Evolutionary conservation across 208 protist genomes (phyloP), one percentile per base, ranked within the genome.

Genomic region (Acanthamoeba divionensis): DNA sequence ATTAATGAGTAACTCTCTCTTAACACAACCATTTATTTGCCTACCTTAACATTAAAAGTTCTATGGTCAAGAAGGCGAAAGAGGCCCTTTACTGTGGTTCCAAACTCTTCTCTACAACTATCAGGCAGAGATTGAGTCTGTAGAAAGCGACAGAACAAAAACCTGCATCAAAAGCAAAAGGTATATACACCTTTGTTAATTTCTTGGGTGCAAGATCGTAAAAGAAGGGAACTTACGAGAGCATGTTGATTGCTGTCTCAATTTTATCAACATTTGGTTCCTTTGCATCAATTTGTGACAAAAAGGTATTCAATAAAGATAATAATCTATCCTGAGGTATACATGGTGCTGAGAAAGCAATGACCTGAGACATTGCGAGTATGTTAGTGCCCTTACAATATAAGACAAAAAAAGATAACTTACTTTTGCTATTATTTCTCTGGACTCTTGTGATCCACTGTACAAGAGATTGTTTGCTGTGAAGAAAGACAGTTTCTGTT

Each of bases 181-280:
- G 36, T 1, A 41, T 6, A 41, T 41, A 41, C 36, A n/a, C n/a
- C n/a, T 31, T n/a, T 38, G n/a, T 52, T 18, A 13, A 8, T 8
- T 38, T 5, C 18, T 21, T 12, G 13, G 5, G 63, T 18, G 2
- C 29, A 71, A 71, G 63, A 71, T 18, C 8, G 31, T 13, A 47
- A 45, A 26, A n/a, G 66, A 6, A 13, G 8, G 26, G 33, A 10
- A 50, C 71, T 31, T 80, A 80, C 71, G 75, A 21, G 50, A 85
- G 75, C 7, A 44, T 31, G 52, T 85, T 85, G 45, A 71, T 89
- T 21, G 57, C 60, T 13, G 60, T 63, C 31, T 89, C 80, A 26
- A 89, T 33, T 44, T 89, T 89, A 45, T 89, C 80, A 10, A 71
- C n/a, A 45, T 89, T 89, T 26, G 31, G 33, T 44, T 89, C 60